These are phyloP conservation scores for Hortiboletus campestris DNA, from an alignment of 768 basidiomycete genomes.

Conservation along the genomic window DNA sequence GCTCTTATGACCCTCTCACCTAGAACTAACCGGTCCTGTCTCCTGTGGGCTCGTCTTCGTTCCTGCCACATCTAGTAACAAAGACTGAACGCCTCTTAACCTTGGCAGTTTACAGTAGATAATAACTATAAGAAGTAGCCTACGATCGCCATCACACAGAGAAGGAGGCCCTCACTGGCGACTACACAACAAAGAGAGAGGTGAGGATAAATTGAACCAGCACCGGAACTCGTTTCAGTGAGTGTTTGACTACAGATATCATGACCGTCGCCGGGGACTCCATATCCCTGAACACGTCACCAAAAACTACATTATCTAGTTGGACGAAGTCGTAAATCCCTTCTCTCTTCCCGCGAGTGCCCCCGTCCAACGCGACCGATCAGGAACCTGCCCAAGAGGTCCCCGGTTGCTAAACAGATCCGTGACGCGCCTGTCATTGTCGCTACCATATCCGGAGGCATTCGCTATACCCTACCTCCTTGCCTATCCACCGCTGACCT, in stretches of 20 bases:
- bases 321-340: conserved; percentile 81
- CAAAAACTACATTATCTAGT: conserved; percentile 61
- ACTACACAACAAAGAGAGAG: conserved; percentile 46
- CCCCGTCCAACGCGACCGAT: neutral
- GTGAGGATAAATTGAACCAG: conserved; percentile 37
- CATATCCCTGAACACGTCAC: conserved; percentile 76
- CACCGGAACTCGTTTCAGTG: neutral
- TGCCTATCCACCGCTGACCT: conserved; percentile 4
- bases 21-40: neutral
- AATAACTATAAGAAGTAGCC: too few relatives aligned
- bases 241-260: conserved; percentile 43
- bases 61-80: too few relatives aligned
- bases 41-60: neutral
- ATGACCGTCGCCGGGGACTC: conserved; percentile 63
- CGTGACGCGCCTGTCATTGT: conserved; percentile 58
- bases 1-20: neutral
- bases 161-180: conserved; percentile 46
- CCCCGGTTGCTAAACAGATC: conserved; percentile 61
- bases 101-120: too few relatives aligned
- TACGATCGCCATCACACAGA: conserved; percentile 41
- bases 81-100: too few relatives aligned
- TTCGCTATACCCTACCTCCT: conserved; percentile 40
- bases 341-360: too few relatives aligned
- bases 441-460: conserved; percentile 66
- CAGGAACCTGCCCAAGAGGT: conserved; percentile 74